Conservation (phyloP, 2,329 filamentous ascomycete genomes). For the Juglanconis juglandina region DNA sequence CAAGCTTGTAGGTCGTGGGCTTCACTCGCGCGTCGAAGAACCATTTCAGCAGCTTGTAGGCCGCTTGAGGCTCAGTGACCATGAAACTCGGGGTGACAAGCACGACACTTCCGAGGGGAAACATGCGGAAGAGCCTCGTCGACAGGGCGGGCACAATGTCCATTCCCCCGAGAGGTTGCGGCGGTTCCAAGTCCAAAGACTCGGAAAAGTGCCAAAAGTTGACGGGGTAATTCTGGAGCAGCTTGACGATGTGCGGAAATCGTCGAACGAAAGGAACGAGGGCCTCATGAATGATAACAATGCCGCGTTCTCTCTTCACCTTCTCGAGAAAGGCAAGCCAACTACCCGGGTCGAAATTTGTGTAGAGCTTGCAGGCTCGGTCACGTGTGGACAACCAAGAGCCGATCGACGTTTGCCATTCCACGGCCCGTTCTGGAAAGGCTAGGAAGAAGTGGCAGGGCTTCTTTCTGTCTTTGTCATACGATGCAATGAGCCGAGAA, state of each 20-base stretch:
- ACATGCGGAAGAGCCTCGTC: conserved; percentile 30
- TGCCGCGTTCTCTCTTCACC: conserved; percentile 24
- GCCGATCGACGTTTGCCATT: conserved; percentile 36
- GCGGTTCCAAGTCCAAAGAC: conserved; percentile 25
- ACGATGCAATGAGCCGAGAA: conserved; percentile 5
- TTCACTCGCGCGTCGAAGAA: conserved; percentile 26
- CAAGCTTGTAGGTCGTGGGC: conserved; percentile 28
- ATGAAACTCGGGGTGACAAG: conserved; percentile 49
- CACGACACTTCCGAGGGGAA: conserved; percentile 43
- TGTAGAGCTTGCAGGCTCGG: conserved; percentile 39
- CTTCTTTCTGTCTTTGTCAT: not conserved
- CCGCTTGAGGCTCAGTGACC: conserved; percentile 40
- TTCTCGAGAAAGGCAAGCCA: conserved; percentile 43
- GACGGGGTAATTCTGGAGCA: conserved; percentile 29
- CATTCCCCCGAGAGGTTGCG: conserved; percentile 28
- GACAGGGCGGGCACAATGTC: not conserved
- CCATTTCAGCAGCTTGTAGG: conserved; percentile 40
- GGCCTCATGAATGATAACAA: conserved; percentile 45
- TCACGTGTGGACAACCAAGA: conserved; percentile 43
- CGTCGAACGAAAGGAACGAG: conserved; percentile 34
- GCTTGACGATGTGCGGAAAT: conserved; percentile 34
- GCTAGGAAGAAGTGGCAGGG: conserved; percentile 43
- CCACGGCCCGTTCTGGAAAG: conserved; percentile 39
- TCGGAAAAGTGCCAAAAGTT: conserved; percentile 42
- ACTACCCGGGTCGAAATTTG: conserved; percentile 38